Base-by-base conservation (phyloP, 495 filamentous ascomycete genomes). In the Melanomma pulvis-pyrius region DNA sequence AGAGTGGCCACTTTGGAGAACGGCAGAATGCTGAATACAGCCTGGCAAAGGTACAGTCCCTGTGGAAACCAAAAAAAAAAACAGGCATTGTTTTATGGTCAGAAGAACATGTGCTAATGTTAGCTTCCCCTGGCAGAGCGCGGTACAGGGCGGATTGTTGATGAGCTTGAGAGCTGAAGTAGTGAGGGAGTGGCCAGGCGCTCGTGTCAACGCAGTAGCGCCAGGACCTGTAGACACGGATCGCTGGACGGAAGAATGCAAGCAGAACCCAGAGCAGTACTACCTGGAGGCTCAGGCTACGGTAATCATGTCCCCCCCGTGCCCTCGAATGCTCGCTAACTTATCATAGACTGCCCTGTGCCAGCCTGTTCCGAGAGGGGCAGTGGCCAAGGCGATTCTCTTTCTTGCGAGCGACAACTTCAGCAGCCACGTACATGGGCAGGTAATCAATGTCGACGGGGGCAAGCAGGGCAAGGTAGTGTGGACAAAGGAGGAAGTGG, bases 401-500 rank as follows among this genome's bases (percentile, higher is more conserved):
- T 80, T 77, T 54, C 69, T 81, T 15, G 78, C 78, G 0, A 80
- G 77, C 63, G 73, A 80, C 58, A 69, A 73, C 41, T 79, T 75
- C 68, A 77, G 73, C 61, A 72, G 74, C 24, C 72, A 74, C 70
- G 69, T 80, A 12, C 72, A 73, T 32, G 79, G 78, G 2, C 77
- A 79, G 54, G 48, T 78, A 0, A 53, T 81, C 19, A 76, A 76
- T 32, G 75, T 81, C 21, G 78, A 81, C 70, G 73, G 59, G 5
- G 78, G 79, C 15, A 81, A 81, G 66, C 73, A 72, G 54, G 78
- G 79, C 2, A 79, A 76, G 41, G 69, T 81, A 0, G 72, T 77
- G 64, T 79, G 75, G 75, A 72, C 65, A 9, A 74, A 73, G 60
- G 72, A 75, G 22, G 74, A 79, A 39, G 19, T 59, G 17, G 41